Percentiles rank a stretch among this genome's conserved stretches.
Evolutionary conservation across 495 filamentous ascomycete species (phyloP).

Genomic region (Penicillium samsonianum): DNA sequence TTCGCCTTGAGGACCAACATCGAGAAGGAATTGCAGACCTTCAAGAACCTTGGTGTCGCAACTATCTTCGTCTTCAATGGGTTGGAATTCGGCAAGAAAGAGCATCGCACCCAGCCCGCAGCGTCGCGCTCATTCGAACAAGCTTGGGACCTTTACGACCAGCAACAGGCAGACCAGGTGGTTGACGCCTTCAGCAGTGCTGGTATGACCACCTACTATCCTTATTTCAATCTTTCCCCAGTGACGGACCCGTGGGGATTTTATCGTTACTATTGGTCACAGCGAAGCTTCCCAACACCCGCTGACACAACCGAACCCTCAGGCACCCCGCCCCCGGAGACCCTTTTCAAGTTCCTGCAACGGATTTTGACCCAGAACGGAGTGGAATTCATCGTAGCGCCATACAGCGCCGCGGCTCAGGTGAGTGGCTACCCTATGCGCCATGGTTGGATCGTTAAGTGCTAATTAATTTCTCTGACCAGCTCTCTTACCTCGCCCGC

Average conservation of each 20-base stretch:
- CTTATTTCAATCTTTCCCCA: background rate
- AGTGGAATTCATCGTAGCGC: constrained; percentile 81
- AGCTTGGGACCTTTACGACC: constrained; percentile 88
- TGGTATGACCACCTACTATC: constrained; percentile 53
- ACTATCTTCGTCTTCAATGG: constrained; percentile 91
- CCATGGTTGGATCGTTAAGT: constrained; percentile 3
- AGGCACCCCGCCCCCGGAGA: constrained; percentile 59
- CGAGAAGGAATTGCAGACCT: constrained; percentile 69
- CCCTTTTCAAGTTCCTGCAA: constrained; percentile 74
- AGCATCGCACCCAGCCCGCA: constrained; percentile 55
- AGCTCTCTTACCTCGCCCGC: constrained; percentile 83
- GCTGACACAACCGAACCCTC: constrained; percentile 25
- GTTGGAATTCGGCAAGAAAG: constrained; percentile 70
- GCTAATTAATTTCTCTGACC: constrained; percentile 13
- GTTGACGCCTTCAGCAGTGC: constrained; percentile 80
- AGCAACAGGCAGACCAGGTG: constrained; percentile 72
- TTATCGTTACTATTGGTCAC: background rate
- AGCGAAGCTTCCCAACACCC: constrained; percentile 5
- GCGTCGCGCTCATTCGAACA: constrained; percentile 50
- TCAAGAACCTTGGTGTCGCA: constrained; percentile 59
- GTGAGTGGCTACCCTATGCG: constrained; percentile 44
- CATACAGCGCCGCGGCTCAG: constrained; percentile 88
- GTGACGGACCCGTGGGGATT: background rate
- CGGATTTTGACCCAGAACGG: constrained; percentile 65
- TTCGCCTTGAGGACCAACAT: constrained; percentile 72